Evolutionary conservation across 2,329 filamentous ascomycete species (phyloP), one percentile per base, ranked within the genome.

Genomic region (Trichothecium roseum): DNA sequence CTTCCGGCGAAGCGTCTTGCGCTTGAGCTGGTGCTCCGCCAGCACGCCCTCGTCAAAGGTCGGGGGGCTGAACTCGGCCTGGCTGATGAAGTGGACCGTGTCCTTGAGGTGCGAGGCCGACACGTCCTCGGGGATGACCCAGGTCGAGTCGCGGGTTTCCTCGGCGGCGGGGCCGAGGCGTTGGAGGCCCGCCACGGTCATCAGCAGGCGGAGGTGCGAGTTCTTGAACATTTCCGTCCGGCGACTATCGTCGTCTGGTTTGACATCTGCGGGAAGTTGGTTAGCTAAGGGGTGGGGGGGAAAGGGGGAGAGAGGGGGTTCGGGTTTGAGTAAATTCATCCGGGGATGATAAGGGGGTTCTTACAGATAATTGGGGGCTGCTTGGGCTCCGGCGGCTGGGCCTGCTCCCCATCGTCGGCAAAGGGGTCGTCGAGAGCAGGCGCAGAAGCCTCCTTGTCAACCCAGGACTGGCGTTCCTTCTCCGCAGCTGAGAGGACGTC

Each of bases 221-320:
- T 96, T 93, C 52, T 86, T 93, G 64, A 93, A 93, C 59, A 94
- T 78, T 18, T 85, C 81, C 16, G 69, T 71, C 34, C 78, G 77
- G 28, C 78, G 75, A 33, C 73, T 68, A 31, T 83, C 74, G 29
- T 72, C 76, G 38, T 81, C 76, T 0, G 82, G 69, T 34, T 68
- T 71, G 36, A 87, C 60, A 37, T 60, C 74, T 81, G 47, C 14
- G 12, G 15, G 24, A 22, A 27, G 40, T 64, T 47, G 65, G 57
- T 39, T 30, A 20, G 15, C 8, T 28, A 4, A n/a, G n/a, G n/a
- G n/a, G n/a, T n/a, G n/a, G n/a, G n/a, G 28, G 28, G 28, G 16
- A 29, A 12, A 15, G 9, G 28, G 28, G 16, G 28, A 29, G 8
- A 13, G 28, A 29, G 28, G 28, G 28, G 28, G 28, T n/a, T 29